Base-by-base conservation (phyloP, 495 filamentous ascomycete genomes). In the Aspergillus affinis region DNA sequence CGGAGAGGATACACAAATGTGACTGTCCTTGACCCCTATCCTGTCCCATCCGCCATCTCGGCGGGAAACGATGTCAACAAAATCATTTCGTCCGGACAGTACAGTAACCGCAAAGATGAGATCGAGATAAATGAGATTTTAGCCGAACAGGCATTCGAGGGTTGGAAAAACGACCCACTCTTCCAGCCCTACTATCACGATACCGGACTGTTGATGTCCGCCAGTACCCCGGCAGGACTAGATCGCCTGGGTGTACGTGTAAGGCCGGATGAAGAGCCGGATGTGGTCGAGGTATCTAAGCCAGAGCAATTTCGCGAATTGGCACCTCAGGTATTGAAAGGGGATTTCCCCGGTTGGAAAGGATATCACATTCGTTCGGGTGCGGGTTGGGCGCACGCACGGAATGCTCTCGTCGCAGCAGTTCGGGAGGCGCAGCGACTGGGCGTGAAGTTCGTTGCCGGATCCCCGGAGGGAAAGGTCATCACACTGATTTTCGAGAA, bases 51-150 rank as follows among this genome's bases (percentile, higher is more conserved):
- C 0, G 63, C 71, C 15, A 76, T 77, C 21, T 72, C 77, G 20
- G 78, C 78, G 10, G 77, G 77, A 10, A 75, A 78, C 51, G 78
- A 81, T 51, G 55, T 82, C 4, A 82, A 82, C 54, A 82, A 82
- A 61, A 79, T 81, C 52, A 71, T 73, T 36, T 66, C 64, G 3
- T 58, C 60, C 19, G 60, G 60, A 12, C 64, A 66, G 51, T 62
- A 66, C 50, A 62, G 60, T 52, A 62, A 48, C 54, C 54, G 54
- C 27, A 62, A 62, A 20, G 64, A 73, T 54, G 65, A 70, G n/a
- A 61, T 66, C 18, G 67, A 70, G 50, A 66, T 71, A 29, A 72
- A 69, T 58, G 63, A 69, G 44, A 61, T 63, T 48, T 62, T 78
- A 10, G 62, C 61, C 21, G 57, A 62, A 17, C 48, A 76, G 27